Conservation (phyloP, 2,329 filamentous ascomycete genomes). For the Myriosclerotinia duriaeana region DNA sequence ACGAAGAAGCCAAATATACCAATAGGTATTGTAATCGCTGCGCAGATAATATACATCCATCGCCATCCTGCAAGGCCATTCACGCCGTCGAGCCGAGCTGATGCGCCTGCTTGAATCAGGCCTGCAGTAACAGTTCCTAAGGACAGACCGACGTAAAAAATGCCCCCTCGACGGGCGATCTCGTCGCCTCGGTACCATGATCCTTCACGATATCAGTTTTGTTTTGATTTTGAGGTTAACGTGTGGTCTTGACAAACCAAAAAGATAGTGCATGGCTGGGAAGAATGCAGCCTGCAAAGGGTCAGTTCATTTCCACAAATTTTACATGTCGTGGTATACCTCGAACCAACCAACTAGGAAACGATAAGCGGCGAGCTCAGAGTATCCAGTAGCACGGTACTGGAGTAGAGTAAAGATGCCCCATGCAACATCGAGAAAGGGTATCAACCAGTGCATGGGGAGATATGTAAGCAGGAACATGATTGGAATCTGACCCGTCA, state of each 20-base stretch:
- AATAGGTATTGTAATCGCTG: slow-evolving; percentile 55
- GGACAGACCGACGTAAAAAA: slow-evolving; percentile 36
- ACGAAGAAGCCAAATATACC: slow-evolving; percentile 52
- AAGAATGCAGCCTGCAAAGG: slow-evolving; percentile 31
- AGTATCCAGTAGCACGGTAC: slow-evolving; percentile 45
- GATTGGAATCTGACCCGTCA: slow-evolving; percentile 32
- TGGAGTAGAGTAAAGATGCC: slow-evolving; percentile 33
- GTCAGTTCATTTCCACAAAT: background rate
- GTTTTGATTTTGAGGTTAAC: background rate
- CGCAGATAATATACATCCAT: slow-evolving; percentile 56
- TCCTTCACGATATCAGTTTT: background rate
- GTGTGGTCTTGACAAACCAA: slow-evolving; percentile 31
- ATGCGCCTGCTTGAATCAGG: slow-evolving; percentile 33
- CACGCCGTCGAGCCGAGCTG: slow-evolving; percentile 31
- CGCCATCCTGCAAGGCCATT: slow-evolving; percentile 41
- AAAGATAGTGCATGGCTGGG: slow-evolving; percentile 42
- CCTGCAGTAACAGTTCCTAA: slow-evolving; percentile 35
- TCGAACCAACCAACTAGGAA: slow-evolving; percentile 43
- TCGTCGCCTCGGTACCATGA: slow-evolving; percentile 43
- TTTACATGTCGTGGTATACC: background rate
- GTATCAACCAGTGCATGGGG: slow-evolving; percentile 32
- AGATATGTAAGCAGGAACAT: slow-evolving; percentile 33
- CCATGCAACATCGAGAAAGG: slow-evolving; percentile 31
- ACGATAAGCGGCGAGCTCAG: slow-evolving; percentile 52
- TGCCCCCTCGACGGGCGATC: slow-evolving; percentile 31